Evolutionary conservation across 306 rosid species (phyloP), one percentile per base, ranked within the genome.

Genomic region (Echinosophora koreensis): DNA sequence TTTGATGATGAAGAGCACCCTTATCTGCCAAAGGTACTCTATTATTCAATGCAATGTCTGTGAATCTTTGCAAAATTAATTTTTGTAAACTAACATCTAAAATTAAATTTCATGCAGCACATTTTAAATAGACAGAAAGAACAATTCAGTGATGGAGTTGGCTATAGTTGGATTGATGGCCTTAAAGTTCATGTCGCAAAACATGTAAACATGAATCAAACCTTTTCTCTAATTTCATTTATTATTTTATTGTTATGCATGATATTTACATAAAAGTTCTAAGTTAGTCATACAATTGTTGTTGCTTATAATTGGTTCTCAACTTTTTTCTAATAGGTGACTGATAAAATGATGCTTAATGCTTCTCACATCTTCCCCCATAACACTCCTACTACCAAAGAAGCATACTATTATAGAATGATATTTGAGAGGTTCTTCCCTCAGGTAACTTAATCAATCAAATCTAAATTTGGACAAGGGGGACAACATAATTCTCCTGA

Each of bases 141-240:
- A 66, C 98, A 93, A 65, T 93, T 91, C 78, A 93, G 97, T 66
- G 97, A 93, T 76, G 97, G 98, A 13, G 98, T 93, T 22, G 98
- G 98, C 65, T 93, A 93, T 47, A 83, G 95, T 64, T 93, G 98
- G 98, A 91, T 93, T 60, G 97, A 93, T 77, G 98, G 94, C 86
- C 90, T 93, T 46, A 91, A 89, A 84, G 87, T 81, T 0, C 97
- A 93, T 77, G 90, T 94, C 78, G 91, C 86, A 49, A 83, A 66
- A 74, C 93, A 93, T 85, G 98, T 93, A 88, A 41, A 71, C 42
- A 73, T 61, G 64, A 44, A 27, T 46, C 17, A 16, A 37, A 27
- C 28, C 14, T 60, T 8, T 49, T 73, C 62, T 49, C 4, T 6
- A 50, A 39, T 18, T 5, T 38, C 15, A 8, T 78, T 52, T 50